A percentile compares a stretch with the other conserved stretches of the same genome.
Evolutionary conservation across 2,329 filamentous ascomycete genomes (phyloP).

Genomic region (Diplodia scrobiculata): DNA sequence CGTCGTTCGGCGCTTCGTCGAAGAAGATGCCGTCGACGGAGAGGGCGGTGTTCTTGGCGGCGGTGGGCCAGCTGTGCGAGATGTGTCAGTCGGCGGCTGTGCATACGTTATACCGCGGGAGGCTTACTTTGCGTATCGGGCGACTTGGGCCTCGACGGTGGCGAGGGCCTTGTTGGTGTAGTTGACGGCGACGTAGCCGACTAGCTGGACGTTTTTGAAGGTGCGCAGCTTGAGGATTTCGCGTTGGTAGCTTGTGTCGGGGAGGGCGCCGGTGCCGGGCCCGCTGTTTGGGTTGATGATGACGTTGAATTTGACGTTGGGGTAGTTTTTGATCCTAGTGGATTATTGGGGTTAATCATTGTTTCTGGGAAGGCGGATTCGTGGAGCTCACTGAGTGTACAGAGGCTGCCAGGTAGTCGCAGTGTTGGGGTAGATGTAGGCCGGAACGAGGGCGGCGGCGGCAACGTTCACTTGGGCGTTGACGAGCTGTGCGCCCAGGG

Average conservation of each 20-base stretch:
- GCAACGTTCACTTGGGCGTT: background rate
- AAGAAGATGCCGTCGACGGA: slow-evolving; percentile 15
- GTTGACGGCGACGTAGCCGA: slow-evolving; percentile 53
- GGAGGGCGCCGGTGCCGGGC: background rate
- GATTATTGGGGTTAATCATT: too few relatives aligned
- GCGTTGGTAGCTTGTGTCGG: background rate
- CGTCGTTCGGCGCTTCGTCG: slow-evolving; percentile 13
- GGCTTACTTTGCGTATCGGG: slow-evolving; percentile 10
- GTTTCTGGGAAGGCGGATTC: too few relatives aligned
- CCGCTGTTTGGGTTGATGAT: slow-evolving; percentile 14
- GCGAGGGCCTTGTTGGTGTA: slow-evolving; percentile 61
- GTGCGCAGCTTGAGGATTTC: slow-evolving; percentile 50
- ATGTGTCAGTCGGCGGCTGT: background rate
- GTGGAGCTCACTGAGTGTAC: background rate
- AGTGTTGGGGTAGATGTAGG: slow-evolving; percentile 1
- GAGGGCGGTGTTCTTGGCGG: background rate
- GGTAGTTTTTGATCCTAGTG: background rate
- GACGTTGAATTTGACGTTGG: slow-evolving; percentile 1
- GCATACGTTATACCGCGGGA: too few relatives aligned
- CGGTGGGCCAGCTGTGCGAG: background rate
- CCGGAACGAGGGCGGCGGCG: slow-evolving; percentile 4
- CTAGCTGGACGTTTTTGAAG: slow-evolving; percentile 54
- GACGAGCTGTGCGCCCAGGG: slow-evolving; percentile 1
- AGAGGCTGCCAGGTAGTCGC: slow-evolving; percentile 4
- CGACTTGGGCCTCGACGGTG: slow-evolving; percentile 52